These are phyloP conservation scores for Phytopythium helicoides DNA, from an alignment of 352 stramenopile species.

Conservation along the genomic window DNA sequence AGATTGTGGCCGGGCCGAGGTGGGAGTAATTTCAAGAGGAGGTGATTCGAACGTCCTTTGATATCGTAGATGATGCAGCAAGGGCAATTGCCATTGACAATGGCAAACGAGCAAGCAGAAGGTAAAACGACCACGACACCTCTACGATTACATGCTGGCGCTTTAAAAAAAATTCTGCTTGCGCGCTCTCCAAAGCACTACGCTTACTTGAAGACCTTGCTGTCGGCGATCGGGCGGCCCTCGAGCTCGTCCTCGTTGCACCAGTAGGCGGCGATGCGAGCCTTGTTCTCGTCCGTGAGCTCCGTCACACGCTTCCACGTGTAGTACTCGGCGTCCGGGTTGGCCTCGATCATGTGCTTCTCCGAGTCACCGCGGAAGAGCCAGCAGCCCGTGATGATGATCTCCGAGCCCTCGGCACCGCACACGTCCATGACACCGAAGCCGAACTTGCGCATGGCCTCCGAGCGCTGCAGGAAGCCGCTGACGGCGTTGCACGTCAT, in stretches of 20 bases:
- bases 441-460: constrained; percentile 91
- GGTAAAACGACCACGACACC: neutral
- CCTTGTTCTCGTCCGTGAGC: constrained; percentile 71
- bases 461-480: constrained; percentile 91
- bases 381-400: constrained; percentile 91
- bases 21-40: too few relatives aligned
- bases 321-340: constrained; percentile 94
- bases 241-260: constrained; percentile 87
- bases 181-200: neutral
- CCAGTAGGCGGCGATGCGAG: constrained; percentile 85
- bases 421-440: constrained; percentile 88
- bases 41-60: too few relatives aligned
- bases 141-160: neutral
- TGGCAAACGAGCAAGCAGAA: too few relatives aligned
- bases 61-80: too few relatives aligned
- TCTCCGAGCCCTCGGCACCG: constrained; percentile 55
- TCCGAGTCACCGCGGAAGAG: constrained; percentile 88
- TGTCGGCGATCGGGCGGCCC: constrained; percentile 88
- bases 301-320: constrained; percentile 86
- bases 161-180: constrained; percentile 4
- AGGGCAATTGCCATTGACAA: too few relatives aligned
- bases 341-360: constrained; percentile 87
- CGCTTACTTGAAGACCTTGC: constrained; percentile 94
- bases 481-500: constrained; percentile 92
- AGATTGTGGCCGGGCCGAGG: too few relatives aligned